Base-by-base conservation (phyloP, 2,329 filamentous ascomycete species). In the Fusarium kyushuense region DNA sequence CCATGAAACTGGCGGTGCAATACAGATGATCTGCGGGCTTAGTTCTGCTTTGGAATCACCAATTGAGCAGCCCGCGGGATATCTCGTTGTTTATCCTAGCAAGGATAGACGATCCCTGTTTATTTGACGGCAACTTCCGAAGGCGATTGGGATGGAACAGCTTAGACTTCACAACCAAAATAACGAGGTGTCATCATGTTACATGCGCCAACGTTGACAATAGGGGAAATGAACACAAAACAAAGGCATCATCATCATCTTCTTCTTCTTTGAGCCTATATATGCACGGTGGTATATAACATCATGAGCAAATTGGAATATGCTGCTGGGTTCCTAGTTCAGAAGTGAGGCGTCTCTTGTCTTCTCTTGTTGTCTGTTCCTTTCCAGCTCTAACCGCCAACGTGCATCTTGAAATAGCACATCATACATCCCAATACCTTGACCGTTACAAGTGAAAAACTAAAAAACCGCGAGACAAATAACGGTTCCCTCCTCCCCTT, bases 1-100 rank as follows among this genome's bases (percentile, higher is more conserved):
- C 55, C 46, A 65, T 54, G 57, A 40, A 63, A 45, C 29, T 41
- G n/a, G 62, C 36, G 41, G 51, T 52, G 38, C 54, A 46, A 43
- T 55, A 46, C 58, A 69, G 57, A 65, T 68, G 67, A 72, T 72
- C 62, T 72, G 70, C 61, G 41, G 42, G 17, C 61, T 65, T 52
- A 40, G 54, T 35, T 38, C 12, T 46, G 41, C 36, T 52, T 55
- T 48, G 53, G 38, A 70, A 65, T 58, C 58, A 63, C 69, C 57
- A 71, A 57, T 67, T 59, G 62, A 71, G 49, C 33, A 48, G 46
- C 54, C 45, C 56, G 45, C 51, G 47, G 54, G 49, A 53, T 63
- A 57, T 62, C 57, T 54, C 6, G 23, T 33, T 63, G 38, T 38
- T 49, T 43, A 52, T 47, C 45, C 29, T 13, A 19, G 33, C 52